Evolutionary conservation across 163 green algal species (phyloP), one percentile per base, ranked within the genome.

Genomic region (Scenedesmus sp.): DNA sequence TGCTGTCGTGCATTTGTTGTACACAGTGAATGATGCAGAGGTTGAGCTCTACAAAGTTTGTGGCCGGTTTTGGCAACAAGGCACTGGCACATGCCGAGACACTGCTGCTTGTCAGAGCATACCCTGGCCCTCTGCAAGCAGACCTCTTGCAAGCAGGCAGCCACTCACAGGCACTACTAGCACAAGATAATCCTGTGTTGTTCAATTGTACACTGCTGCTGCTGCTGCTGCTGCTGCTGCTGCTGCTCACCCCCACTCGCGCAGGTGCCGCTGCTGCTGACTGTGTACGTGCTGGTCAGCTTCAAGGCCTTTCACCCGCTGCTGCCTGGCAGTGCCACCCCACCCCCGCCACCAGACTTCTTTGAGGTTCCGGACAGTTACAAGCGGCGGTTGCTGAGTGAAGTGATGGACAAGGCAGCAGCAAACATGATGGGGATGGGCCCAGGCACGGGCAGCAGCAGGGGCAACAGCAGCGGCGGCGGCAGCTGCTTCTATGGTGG

Each of bases 181-280:
- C n/a, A n/a, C n/a, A n/a, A n/a, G n/a, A n/a, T n/a, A n/a, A n/a
- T n/a, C n/a, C n/a, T n/a, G n/a, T n/a, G n/a, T n/a, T n/a, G n/a
- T n/a, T n/a, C n/a, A n/a, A n/a, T n/a, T n/a, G n/a, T n/a, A n/a
- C n/a, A n/a, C n/a, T n/a, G n/a, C n/a, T n/a, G n/a, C n/a, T n/a
- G n/a, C n/a, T 40, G 30, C 65, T 76, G 65, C 30, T 76, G 65
- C 65, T 18, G 65, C 65, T 76, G 65, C 65, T 76, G 30, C 30
- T 40, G 65, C 65, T 68, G 56, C 56, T 7, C 9, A 18, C 18
- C 22, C 13, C 49, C n/a, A n/a, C 43, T 59, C 22, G 42, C 92
- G 70, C 94, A 98, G 94, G 92, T 97, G 44, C 96, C 96, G 0
- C 93, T 98, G 42, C 81, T 98, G 70, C 94, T 96, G 81, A 98